Evolutionary conservation across 495 filamentous ascomycete species (phyloP), one percentile per base, ranked within the genome.

Genomic region (Gamarada debralockiae): DNA sequence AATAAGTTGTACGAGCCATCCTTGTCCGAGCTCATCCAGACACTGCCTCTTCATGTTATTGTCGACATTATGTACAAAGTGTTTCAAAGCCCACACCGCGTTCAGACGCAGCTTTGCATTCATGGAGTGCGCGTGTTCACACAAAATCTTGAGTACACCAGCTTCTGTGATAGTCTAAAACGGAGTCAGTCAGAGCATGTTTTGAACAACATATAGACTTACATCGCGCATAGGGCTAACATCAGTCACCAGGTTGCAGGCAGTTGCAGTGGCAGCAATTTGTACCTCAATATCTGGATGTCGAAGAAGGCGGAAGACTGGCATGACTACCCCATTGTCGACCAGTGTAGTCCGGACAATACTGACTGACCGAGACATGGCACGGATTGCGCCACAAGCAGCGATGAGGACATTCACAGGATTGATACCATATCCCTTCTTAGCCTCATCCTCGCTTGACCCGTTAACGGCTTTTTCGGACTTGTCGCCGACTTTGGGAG

Each of bases 31-130:
- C 52, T 87, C 84, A 39, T 92, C 82, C 21, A 97, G 70, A 41
- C 87, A 84, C 41, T 76, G 78, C 58, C 84, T 83, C 68, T 92
- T 93, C 46, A 86, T 72, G 14, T 85, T 79, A 42, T 82, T 81
- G 20, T 78, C 71, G 1, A 86, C 78, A 24, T 78, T 77, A 38
- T 82, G 74, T 6, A 93, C 84, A 24, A 96, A 69, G 67, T 96
- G 89, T 61, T 97, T 97, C 41, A 98, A 73, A 17, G 90, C 90
- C 93, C 93, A 97, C 9, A 98, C 67, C 8, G 90, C 87, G 55
- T 90, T 87, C 12, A 93, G 73, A 40, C 87, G 79, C 36, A 97
- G 67, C 21, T 80, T 81, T 5, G 82, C 74, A 60, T 89, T 84
- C 49, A 77, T 70, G 3, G 87, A 90, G 65, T 86, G 87, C 0